These are phyloP conservation scores for Talaromyces sp. DNA, from an alignment of 2,329 filamentous ascomycete species.

Conservation along the genomic window DNA sequence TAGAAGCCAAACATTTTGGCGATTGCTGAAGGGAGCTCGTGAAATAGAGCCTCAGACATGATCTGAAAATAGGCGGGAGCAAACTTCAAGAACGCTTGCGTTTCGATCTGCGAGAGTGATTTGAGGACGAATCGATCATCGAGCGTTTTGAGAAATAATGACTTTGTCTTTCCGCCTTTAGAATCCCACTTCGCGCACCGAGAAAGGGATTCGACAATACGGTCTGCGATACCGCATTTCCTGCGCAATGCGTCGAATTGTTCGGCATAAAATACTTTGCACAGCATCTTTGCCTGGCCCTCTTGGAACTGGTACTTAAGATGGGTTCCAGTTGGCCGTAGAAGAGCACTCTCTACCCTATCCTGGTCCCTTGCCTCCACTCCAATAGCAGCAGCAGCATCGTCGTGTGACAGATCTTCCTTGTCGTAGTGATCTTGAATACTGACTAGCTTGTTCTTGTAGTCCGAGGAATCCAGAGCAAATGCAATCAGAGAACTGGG, in stretches of 20 bases:
- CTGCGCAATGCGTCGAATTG: conserved; percentile 92
- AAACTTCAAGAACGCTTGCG: conserved; percentile 88
- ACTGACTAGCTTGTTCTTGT: conserved; percentile 68
- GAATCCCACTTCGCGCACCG: conserved; percentile 97
- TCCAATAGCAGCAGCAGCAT: conserved; percentile 22
- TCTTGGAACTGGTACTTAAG: conserved; percentile 94
- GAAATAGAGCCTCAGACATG: conserved; percentile 93
- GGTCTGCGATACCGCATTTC: conserved; percentile 88
- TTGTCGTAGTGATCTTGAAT: conserved; percentile 35
- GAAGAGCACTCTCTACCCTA: conserved; percentile 77
- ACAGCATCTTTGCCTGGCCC: conserved; percentile 88
- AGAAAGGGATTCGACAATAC: conserved; percentile 91
- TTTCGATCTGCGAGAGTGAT: conserved; percentile 83
- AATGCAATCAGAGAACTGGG: conserved; percentile 94
- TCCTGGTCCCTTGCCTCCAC: conserved; percentile 54
- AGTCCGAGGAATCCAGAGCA: conserved; percentile 81
- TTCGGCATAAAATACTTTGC: conserved; percentile 98
- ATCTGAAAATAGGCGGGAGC: conserved; percentile 96
- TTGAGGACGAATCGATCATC: conserved; percentile 93
- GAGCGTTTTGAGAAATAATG: conserved; percentile 91
- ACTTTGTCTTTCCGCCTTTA: conserved; percentile 96
- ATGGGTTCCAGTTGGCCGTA: conserved; percentile 82
- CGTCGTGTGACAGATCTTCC: conserved; percentile 23
- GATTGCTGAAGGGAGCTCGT: conserved; percentile 90
- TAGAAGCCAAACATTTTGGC: conserved; percentile 99